Evolutionary conservation across 2,329 filamentous ascomycete genomes (phyloP), one percentile per base, ranked within the genome.

Genomic region (Fusarium multiceps): DNA sequence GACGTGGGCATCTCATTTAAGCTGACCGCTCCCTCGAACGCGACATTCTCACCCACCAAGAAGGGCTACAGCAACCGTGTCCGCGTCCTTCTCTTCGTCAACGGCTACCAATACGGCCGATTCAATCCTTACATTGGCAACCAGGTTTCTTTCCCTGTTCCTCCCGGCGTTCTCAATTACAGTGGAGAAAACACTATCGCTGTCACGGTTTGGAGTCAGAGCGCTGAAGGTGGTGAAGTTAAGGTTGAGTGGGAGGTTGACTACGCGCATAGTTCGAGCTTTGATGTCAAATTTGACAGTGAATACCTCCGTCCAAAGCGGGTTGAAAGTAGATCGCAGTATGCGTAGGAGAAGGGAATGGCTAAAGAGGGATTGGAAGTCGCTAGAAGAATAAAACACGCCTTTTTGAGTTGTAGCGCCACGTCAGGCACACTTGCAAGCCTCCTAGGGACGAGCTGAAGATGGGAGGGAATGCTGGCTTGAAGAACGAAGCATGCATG

Each of bases 61-160:
- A 59, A 66, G n/a, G 69, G 62, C 16, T 76, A 78, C 66, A 78
- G 73, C 21, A 82, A 82, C 68, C 78, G 75, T 20, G 68, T 82
- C 5, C 82, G 88, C 13, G 85, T 84, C 0, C 83, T 88, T 70
- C 75, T 90, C 4, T 90, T 88, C 58, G 83, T 90, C n/a, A 90
- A 90, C 58, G 88, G 88, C 0, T 90, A 90, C 71, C 88, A 90
- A 72, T 90, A 88, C 68, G 88, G 86, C 3, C 83, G 86, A 10
- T 90, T 85, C 72, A 85, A 86, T 63, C 87, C 88, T 0, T 83
- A 86, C 51, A 87, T 90, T 41, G 89, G 89, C 0, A 86, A 89
- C 48, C 88, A 90, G 78, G 81, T 85, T 18, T 80, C 83, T 18
- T 90, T 88, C 71, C 88, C 88, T 1, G 85, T 90, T 3, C 88